These are phyloP conservation scores for Candida cerambycidarum DNA, from an alignment of 805 yeast genomes.

Conservation along the genomic window DNA sequence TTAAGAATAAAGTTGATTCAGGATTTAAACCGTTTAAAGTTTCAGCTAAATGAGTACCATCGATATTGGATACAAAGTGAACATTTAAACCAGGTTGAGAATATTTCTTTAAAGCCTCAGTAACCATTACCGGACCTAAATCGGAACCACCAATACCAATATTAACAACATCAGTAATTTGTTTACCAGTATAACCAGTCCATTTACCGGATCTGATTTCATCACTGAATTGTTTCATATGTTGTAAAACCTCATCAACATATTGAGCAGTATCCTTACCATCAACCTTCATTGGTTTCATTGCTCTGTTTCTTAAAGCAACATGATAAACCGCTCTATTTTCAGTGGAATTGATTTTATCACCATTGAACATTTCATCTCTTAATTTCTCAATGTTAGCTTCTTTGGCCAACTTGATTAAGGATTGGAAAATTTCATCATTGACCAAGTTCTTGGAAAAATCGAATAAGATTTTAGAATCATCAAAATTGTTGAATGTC, in stretches of 20 bases:
- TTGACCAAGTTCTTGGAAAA: conserved; percentile 92
- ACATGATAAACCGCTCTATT: conserved; percentile 96
- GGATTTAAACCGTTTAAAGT: conserved; percentile 73
- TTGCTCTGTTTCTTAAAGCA: conserved; percentile 91
- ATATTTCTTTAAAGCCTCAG: conserved; percentile 95
- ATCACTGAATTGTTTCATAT: conserved; percentile 95
- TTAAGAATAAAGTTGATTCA: conserved; percentile 88
- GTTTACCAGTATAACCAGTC: conserved; percentile 96
- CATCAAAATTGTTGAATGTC: conserved; percentile 81
- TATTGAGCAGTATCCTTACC: conserved; percentile 88
- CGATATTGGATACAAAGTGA: conserved; percentile 97
- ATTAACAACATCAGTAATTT: conserved; percentile 91
- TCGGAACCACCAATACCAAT: conserved; percentile 99
- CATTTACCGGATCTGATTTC: conserved; percentile 88
- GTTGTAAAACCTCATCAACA: conserved; percentile 87
- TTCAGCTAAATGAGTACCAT: conserved; percentile 97
- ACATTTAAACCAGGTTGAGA: conserved; percentile 69
- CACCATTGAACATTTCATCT: conserved; percentile 90
- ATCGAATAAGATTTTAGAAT: conserved; percentile 87
- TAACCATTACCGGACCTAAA: conserved; percentile 98
- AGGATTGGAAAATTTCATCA: conserved; percentile 69
- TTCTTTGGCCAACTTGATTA: conserved; percentile 82
- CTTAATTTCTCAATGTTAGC: conserved; percentile 84
- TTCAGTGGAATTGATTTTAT: conserved; percentile 93
- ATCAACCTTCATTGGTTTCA: conserved; percentile 83